Evolutionary conservation across 176 grass and related monocot species (phyloP).

Genomic region (Lolium perenne): DNA sequence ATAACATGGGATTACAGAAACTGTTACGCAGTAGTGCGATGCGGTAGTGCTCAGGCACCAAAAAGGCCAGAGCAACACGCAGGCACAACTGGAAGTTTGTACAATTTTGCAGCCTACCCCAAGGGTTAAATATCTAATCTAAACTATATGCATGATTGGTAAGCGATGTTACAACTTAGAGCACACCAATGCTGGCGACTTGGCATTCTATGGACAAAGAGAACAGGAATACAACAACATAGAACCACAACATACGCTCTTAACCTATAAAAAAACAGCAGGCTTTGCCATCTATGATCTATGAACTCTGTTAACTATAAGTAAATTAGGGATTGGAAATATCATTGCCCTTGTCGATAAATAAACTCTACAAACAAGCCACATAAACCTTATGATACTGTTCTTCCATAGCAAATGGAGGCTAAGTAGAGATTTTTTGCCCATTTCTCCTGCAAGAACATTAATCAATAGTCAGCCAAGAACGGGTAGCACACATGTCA

Average conservation of each 20-base stretch:
- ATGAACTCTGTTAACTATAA: conserved; percentile 52
- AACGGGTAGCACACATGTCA: neutral
- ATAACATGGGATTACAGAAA: neutral
- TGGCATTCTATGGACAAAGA: conserved; percentile 35
- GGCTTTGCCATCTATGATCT: conserved; percentile 41
- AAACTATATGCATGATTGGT: conserved; percentile 45
- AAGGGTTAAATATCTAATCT: conserved; percentile 40
- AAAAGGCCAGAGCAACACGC: neutral
- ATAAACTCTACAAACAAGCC: conserved; percentile 44
- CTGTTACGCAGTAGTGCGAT: neutral
- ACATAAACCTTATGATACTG: conserved; percentile 61
- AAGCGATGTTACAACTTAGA: conserved; percentile 35
- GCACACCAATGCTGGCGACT: neutral
- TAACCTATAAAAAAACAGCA: conserved; percentile 45
- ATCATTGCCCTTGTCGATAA: conserved; percentile 30
- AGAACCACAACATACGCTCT: conserved; percentile 37
- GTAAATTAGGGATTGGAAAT: conserved; percentile 44
- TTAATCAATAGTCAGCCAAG: conserved; percentile 35
- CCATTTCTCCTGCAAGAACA: conserved; percentile 86
- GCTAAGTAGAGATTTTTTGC: conserved; percentile 87
- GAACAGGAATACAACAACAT: conserved; percentile 13
- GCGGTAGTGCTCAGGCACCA: neutral
- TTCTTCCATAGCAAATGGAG: conserved; percentile 96
- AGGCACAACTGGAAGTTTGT: conserved; percentile 7
- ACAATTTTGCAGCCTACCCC: conserved; percentile 18